Percentiles rank a stretch among this genome's conserved stretches.
Conservation (phyloP, 2,329 filamentous ascomycete species). For the Thielaviopsis punctulata region DNA sequence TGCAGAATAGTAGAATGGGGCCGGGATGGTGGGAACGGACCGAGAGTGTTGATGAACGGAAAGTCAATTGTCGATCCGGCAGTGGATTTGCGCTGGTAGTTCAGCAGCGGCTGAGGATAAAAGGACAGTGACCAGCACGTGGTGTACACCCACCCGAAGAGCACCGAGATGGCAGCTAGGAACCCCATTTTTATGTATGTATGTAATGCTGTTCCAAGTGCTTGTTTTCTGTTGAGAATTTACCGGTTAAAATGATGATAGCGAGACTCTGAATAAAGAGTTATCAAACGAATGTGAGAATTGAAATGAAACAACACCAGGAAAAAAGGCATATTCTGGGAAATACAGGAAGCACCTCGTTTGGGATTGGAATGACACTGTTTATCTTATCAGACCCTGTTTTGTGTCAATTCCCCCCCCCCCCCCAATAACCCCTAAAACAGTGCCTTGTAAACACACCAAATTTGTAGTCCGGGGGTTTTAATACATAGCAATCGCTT, state of each 20-base stretch:
- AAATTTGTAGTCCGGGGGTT: too few relatives aligned
- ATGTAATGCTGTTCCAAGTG: too few relatives aligned
- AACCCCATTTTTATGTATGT: slow-evolving; percentile 17
- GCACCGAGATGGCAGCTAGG: slow-evolving; percentile 32
- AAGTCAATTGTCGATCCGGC: slow-evolving; percentile 78
- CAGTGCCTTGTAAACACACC: too few relatives aligned
- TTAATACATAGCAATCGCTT: too few relatives aligned
- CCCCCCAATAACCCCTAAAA: too few relatives aligned
- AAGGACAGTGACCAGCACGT: slow-evolving; percentile 74
- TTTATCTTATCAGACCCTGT: too few relatives aligned
- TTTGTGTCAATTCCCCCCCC: too few relatives aligned
- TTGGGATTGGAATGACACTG: too few relatives aligned
- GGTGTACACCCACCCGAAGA: slow-evolving; percentile 63
- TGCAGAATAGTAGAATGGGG: background rate
- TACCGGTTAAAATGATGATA: too few relatives aligned
- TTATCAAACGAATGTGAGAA: background rate
- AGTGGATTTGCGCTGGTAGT: slow-evolving; percentile 60
- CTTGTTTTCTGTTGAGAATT: background rate
- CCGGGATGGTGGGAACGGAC: slow-evolving; percentile 19
- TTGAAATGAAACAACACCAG: background rate
- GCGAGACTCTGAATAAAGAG: too few relatives aligned
- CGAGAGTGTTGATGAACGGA: slow-evolving; percentile 53
- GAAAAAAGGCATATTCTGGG: background rate
- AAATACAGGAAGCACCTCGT: too few relatives aligned
- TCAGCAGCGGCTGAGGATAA: slow-evolving; percentile 77